Evolutionary conservation across 169 alveolate species (phyloP).

Genomic region (Plasmodium gallinaceum): DNA sequence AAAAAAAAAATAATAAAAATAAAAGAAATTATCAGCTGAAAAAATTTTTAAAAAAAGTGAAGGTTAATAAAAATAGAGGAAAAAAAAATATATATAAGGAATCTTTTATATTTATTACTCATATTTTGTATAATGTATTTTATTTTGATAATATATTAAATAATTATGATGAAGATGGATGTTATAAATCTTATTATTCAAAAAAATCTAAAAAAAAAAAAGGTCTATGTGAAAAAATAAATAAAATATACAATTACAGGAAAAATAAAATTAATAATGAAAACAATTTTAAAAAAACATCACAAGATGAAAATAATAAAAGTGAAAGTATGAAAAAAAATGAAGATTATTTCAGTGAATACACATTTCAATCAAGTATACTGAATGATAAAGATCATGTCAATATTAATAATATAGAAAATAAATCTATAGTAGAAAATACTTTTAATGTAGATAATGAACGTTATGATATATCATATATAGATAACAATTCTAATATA

Average conservation of each 20-base stretch:
- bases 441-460: background rate
- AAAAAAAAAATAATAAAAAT: conserved; percentile 1
- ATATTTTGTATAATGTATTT: conserved; percentile 49
- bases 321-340: background rate
- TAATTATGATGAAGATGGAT: conserved; percentile 27
- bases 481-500: conserved; percentile 3
- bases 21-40: conserved; percentile 7
- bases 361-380: background rate
- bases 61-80: conserved; percentile 1
- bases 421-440: background rate
- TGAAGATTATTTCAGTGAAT: background rate
- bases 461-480: background rate
- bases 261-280: background rate
- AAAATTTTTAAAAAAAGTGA: conserved; percentile 44
- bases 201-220: background rate
- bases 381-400: too few relatives aligned
- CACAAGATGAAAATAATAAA: background rate
- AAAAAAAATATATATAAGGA: conserved; percentile 27
- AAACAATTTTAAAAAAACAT: background rate
- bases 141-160: conserved; percentile 32
- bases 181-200: background rate
- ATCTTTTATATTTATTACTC: conserved; percentile 32
- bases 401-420: background rate
- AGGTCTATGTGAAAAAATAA: background rate
- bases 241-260: conserved; percentile 6